Evolutionary conservation across 169 alveolate species (phyloP).

Genomic region (Cryptosporidium muris): DNA sequence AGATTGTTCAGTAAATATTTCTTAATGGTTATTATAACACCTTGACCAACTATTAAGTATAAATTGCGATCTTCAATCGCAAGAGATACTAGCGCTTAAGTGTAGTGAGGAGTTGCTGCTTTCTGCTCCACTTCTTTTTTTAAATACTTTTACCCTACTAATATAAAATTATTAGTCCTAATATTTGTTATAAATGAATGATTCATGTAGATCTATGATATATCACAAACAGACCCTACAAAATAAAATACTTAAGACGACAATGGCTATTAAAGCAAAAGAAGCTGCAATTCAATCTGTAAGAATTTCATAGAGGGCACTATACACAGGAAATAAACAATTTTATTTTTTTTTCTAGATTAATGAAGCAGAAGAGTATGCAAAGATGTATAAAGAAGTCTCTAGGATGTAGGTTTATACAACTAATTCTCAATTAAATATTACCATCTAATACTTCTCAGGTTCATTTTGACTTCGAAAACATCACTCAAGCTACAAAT

Average conservation of each 20-base stretch:
- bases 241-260: slow-evolving; percentile 60
- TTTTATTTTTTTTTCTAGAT: slow-evolving; percentile 3
- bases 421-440: background rate
- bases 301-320: background rate
- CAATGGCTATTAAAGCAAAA: slow-evolving; percentile 62
- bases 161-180: background rate
- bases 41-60: too few species aligned
- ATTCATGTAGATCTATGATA: too few species aligned
- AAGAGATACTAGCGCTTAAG: too few species aligned
- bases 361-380: slow-evolving; percentile 14
- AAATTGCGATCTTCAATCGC: too few species aligned
- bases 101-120: too few species aligned
- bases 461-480: slow-evolving; percentile 36
- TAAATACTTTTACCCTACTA: background rate
- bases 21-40: too few species aligned
- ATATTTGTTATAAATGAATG: too few species aligned
- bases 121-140: background rate
- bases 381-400: slow-evolving; percentile 60
- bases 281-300: slow-evolving; percentile 71
- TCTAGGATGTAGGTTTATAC: slow-evolving; percentile 56
- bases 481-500: slow-evolving; percentile 45
- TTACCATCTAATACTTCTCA: background rate
- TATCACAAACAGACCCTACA: slow-evolving; percentile 39
- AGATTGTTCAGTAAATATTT: too few species aligned
- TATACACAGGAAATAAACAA: too few species aligned